Base-by-base conservation (phyloP, 2,329 filamentous ascomycete species). In the Pseudocercospora eumusae region DNA sequence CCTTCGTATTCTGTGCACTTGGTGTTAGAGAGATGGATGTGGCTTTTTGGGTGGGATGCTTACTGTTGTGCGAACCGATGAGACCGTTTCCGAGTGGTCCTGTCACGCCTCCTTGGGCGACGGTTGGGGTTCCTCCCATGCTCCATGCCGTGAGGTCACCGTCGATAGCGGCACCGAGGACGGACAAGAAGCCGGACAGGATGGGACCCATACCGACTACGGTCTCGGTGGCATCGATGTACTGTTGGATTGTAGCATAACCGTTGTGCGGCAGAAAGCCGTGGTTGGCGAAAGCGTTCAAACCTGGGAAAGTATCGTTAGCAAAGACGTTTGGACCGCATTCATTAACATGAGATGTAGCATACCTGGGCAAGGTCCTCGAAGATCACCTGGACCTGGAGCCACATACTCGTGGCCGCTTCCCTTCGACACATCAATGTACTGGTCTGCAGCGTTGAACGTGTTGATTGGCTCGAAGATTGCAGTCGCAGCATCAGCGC, bases 131-230 rank as follows among this genome's bases (percentile, higher is more conserved):
- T 8, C 73, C 73, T 21, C 72, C 73, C 49, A 74, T 74, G 4
- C 68, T 71, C 73, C 73, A 74, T 4, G 69, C 59, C 0, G 60
- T 59, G 8, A 69, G 61, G 53, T 74, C 70, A 18, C 74, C 74
- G 44, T 73, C 71, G 50, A 76, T 61, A 11, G 70, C 66, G 21
- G 70, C 72, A 42, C 72, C 72, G 33, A 73, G 73, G 40, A 71
- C 62, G n/a, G 74, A 64, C 40, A 76, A 67, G 61, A 75, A 72
- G 21, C 66, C 60, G 4, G 70, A 68, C 20, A 76, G 68, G 23
- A 75, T 68, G 2, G 62, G 28, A 15, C 72, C 73, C 74, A 76
- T 76, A 23, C 74, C 74, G 47, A 75, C 73, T 9, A 74, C 73
- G 18, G 57, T 42, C 23, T 53, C 63, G 2, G 70, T 73, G 36